Conservation (phyloP, 1,139 yeast species). For the Candida glucosophila region DNA sequence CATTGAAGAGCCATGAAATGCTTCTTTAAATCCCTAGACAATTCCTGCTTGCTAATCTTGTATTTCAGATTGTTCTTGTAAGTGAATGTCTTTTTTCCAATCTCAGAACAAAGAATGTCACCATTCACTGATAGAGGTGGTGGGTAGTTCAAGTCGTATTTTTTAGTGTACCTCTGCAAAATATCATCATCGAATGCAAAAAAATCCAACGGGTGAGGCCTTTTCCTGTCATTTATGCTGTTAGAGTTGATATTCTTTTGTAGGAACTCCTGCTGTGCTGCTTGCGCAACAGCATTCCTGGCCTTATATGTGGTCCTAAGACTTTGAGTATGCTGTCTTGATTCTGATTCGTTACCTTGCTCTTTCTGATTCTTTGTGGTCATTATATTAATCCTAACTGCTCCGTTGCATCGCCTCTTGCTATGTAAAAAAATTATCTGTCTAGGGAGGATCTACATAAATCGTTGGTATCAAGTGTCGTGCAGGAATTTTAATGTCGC, state of each 20-base stretch:
- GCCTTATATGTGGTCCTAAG: constrained; percentile 46
- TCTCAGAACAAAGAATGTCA: constrained; percentile 48
- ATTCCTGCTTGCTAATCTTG: constrained; percentile 44
- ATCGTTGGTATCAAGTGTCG: no score
- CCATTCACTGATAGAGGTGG: constrained; percentile 51
- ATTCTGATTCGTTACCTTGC: constrained; percentile 37
- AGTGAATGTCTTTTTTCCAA: constrained; percentile 58
- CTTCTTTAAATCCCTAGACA: constrained; percentile 47
- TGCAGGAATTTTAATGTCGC: no score
- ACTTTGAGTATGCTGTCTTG: constrained; percentile 18
- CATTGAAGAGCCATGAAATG: constrained; percentile 57
- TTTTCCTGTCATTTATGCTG: constrained; percentile 49
- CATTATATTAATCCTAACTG: no score
- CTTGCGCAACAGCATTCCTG: constrained; percentile 45
- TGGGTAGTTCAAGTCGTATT: constrained; percentile 42
- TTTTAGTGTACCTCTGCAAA: constrained; percentile 49
- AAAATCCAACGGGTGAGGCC: constrained; percentile 52
- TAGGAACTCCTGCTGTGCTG: constrained; percentile 52
- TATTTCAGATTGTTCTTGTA: constrained; percentile 24
- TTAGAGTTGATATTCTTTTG: constrained; percentile 55
- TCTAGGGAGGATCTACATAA: no score
- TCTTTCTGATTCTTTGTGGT: constrained; percentile 16
- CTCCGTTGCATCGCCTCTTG: no score
- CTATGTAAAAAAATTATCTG: no score
- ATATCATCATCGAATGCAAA: constrained; percentile 42